Evolutionary conservation across 371 early-diverging fungal genomes (phyloP), one percentile per base, ranked within the genome.

Genomic region (Mortierella polycephala): DNA sequence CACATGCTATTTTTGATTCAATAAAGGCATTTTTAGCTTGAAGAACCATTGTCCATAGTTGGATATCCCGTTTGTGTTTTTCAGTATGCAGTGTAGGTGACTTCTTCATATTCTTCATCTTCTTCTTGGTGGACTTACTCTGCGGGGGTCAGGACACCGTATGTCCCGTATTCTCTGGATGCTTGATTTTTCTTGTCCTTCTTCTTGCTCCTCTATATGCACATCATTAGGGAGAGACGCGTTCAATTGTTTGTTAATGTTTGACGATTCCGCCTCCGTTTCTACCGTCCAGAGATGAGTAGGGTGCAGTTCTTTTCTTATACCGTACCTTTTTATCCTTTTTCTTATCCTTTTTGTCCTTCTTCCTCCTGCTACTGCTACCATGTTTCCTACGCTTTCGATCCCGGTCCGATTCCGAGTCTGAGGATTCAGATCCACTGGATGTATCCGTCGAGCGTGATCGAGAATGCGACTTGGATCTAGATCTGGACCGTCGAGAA

Each of bases 1-100:
- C 79, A 79, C 79, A 79, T 79, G 52, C 84, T 89, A 79, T 30
- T 37, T 7, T 39, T 10, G 7, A 46, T 11, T 11, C 18, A 30
- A 16, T n/a, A 57, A 64, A 41, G 30, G 4, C 30, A 30, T 30
- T 30, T 30, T 30, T 30, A 30, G 30, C 4, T 30, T 30, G 30
- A 30, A 30, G 30, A 30, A 2, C 30, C 30, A 30, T 30, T 30
- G 30, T 30, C 30, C 30, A 30, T 30, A 30, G 30, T 30, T 30
- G 30, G 30, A 4, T 4, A 30, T 30, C 30, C 30, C 30, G 30
- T 30, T 30, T 30, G 30, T 30, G 30, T 30, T 30, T 30, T 30
- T 30, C 30, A 2, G 30, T 30, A 30, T 30, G 30, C 30, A 30
- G 30, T 30, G 30, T 30, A 30, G 1, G 30, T 30, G 30, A 2